Percentiles rank a stretch among this genome's conserved stretches.
Evolutionary conservation across 2,329 filamentous ascomycete species (phyloP).

Genomic region (Pestalotiopsis sp.): DNA sequence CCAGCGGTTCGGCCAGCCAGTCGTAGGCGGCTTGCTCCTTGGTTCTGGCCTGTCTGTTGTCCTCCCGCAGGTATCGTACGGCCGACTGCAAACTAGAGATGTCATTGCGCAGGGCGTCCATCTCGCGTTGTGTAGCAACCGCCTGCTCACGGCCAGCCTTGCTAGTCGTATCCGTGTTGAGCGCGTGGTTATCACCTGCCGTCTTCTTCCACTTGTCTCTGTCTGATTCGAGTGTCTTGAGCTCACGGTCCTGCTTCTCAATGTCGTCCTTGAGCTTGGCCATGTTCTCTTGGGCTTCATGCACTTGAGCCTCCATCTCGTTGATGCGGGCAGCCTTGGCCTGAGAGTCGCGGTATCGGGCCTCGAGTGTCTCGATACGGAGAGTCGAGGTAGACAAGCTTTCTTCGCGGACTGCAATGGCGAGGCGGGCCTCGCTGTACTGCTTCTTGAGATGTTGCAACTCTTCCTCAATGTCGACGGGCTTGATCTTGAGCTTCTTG

Average conservation of each 20-base stretch:
- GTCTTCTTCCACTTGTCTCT: constrained; percentile 73
- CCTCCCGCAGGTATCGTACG: constrained; percentile 68
- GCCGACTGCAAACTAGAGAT: constrained; percentile 66
- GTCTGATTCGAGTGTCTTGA: constrained; percentile 65
- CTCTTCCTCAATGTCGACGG: constrained; percentile 84
- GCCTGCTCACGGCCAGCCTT: constrained; percentile 67
- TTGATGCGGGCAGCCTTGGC: constrained; percentile 73
- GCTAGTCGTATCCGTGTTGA: constrained; percentile 51
- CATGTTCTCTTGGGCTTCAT: constrained; percentile 52
- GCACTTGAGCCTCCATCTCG: constrained; percentile 64
- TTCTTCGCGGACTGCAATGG: constrained; percentile 75
- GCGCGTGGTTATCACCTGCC: constrained; percentile 62
- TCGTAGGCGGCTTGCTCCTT: constrained; percentile 57
- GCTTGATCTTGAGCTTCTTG: constrained; percentile 77
- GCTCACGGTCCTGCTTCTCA: constrained; percentile 68
- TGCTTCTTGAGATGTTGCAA: constrained; percentile 79
- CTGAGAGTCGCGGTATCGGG: constrained; percentile 80
- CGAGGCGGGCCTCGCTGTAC: constrained; percentile 74
- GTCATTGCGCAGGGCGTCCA: constrained; percentile 72
- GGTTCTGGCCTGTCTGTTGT: constrained; percentile 64
- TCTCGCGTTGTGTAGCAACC: constrained; percentile 71
- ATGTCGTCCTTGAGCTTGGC: constrained; percentile 63
- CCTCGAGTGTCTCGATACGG: constrained; percentile 90
- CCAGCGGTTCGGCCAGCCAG: constrained; percentile 68
- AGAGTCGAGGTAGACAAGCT: constrained; percentile 85